These are phyloP conservation scores for Paramecium caudatum DNA, from an alignment of 73 alveolate genomes.

Conservation along the genomic window DNA sequence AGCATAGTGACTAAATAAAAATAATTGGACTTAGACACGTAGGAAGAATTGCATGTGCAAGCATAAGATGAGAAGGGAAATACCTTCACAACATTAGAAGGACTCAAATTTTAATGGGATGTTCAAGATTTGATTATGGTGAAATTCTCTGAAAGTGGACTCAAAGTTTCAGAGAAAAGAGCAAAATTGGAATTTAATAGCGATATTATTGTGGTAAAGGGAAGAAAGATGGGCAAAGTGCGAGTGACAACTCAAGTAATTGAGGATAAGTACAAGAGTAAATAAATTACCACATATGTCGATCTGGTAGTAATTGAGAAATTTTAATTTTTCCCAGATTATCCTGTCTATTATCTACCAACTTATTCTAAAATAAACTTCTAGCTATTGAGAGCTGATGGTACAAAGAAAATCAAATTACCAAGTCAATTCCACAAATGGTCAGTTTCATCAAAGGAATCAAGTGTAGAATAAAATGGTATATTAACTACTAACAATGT, in stretches of 20 bases:
- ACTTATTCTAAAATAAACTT: not conserved
- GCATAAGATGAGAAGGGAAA: conserved; percentile 36
- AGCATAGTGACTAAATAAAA: conserved; percentile 28
- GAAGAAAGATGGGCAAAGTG: conserved; percentile 41
- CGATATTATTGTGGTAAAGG: conserved; percentile 38
- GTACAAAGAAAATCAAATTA: not conserved
- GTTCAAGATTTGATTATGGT: not conserved
- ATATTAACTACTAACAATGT: not conserved
- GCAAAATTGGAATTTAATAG: conserved; percentile 40
- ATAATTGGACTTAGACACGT: conserved; percentile 22
- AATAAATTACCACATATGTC: not conserved
- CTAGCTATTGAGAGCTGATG: conserved; percentile 28
- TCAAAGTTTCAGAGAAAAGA: conserved; percentile 38
- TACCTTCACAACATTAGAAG: conserved; percentile 49
- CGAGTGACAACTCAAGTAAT: not conserved
- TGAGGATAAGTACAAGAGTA: not conserved
- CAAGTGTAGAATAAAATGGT: conserved; percentile 17
- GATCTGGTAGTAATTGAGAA: conserved; percentile 32
- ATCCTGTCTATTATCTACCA: conserved; percentile 43
- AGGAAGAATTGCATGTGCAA: conserved; percentile 19
- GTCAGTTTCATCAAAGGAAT: not conserved
- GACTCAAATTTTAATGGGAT: conserved; percentile 19
- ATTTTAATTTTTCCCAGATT: conserved; percentile 31
- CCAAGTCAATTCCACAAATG: not conserved
- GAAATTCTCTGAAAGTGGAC: conserved; percentile 6